Percentiles rank a stretch among this genome's conserved stretches.
phyloP scores from a whole-genome alignment of 805 yeast species.

The Yamadazyma philogaea region DNA sequence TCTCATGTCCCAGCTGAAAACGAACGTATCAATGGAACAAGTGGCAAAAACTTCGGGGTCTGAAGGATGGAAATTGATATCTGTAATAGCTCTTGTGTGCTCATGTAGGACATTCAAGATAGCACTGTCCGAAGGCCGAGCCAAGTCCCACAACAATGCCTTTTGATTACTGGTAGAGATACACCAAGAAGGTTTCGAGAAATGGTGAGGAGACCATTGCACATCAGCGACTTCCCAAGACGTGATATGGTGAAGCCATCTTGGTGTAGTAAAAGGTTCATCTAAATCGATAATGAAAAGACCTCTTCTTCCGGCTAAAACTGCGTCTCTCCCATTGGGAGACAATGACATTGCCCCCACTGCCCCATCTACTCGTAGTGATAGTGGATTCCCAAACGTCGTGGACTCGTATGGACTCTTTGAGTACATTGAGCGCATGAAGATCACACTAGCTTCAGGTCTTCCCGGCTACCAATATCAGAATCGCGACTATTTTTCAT shows the following conservation, averaged over 20 bases:
- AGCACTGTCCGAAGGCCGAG: slow-evolving; percentile 65
- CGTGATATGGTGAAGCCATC: slow-evolving; percentile 89
- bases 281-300: slow-evolving; percentile 87
- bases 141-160: slow-evolving; percentile 91
- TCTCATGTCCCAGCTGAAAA: slow-evolving; percentile 88
- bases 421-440: neutral
- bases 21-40: slow-evolving; percentile 86
- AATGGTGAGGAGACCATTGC: slow-evolving; percentile 92
- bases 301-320: slow-evolving; percentile 80
- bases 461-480: neutral
- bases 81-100: slow-evolving; percentile 92
- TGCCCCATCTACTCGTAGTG: slow-evolving; percentile 85
- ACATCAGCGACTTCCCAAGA: slow-evolving; percentile 99
- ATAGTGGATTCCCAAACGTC: slow-evolving; percentile 78
- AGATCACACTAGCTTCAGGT: neutral
- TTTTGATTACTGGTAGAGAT: slow-evolving; percentile 93
- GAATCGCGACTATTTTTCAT: neutral
- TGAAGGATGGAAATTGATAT: slow-evolving; percentile 85
- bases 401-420: slow-evolving; percentile 38
- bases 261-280: slow-evolving; percentile 92
- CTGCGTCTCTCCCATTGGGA: slow-evolving; percentile 91
- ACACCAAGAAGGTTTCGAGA: slow-evolving; percentile 82
- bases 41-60: slow-evolving; percentile 89
- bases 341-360: slow-evolving; percentile 87
- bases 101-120: slow-evolving; percentile 85